Percentiles rank a stretch among this genome's conserved stretches.
Conservation (phyloP, 805 yeast genomes). For the Sungouiella thailandica region DNA sequence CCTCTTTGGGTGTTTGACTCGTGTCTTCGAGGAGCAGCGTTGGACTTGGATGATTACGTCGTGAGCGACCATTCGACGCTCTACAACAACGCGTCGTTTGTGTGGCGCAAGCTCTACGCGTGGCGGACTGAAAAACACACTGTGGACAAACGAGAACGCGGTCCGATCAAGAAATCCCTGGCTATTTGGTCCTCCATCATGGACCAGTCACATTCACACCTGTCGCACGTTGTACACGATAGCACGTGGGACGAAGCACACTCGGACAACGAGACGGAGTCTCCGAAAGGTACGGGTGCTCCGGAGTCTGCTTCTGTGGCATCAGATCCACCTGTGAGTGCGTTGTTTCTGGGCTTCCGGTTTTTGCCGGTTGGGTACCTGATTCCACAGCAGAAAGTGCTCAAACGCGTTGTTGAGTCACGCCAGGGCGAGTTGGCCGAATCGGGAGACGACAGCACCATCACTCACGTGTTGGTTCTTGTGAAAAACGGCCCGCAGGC, state of each 20-base stretch:
- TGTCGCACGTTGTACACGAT: constrained; percentile 11
- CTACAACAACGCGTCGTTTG: constrained; percentile 26
- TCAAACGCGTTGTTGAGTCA: constrained; percentile 39
- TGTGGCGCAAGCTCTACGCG: constrained; percentile 29
- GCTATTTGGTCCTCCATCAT: constrained; percentile 43
- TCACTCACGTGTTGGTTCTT: constrained; percentile 32
- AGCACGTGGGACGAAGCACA: constrained; percentile 23
- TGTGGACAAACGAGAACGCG: constrained; percentile 9
- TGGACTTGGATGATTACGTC: constrained; percentile 38
- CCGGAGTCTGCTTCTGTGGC: background rate
- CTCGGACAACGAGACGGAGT: constrained; percentile 10
- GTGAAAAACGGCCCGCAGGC: constrained; percentile 26
- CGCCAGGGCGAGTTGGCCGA: constrained; percentile 38
- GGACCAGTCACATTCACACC: constrained; percentile 18
- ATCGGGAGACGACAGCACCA: constrained; percentile 14
- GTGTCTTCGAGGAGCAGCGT: constrained; percentile 38
- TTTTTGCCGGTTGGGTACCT: constrained; percentile 44
- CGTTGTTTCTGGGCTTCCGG: constrained; percentile 36
- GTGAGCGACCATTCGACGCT: constrained; percentile 15
- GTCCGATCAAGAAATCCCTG: constrained; percentile 18
- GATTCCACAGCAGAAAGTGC: constrained; percentile 28
- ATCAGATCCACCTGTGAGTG: constrained; percentile 1
- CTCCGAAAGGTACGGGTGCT: background rate
- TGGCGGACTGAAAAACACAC: constrained; percentile 4
- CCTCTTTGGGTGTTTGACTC: constrained; percentile 49